These are phyloP conservation scores for Cladorrhinum samala DNA, from an alignment of 495 filamentous ascomycete genomes.

Conservation along the genomic window DNA sequence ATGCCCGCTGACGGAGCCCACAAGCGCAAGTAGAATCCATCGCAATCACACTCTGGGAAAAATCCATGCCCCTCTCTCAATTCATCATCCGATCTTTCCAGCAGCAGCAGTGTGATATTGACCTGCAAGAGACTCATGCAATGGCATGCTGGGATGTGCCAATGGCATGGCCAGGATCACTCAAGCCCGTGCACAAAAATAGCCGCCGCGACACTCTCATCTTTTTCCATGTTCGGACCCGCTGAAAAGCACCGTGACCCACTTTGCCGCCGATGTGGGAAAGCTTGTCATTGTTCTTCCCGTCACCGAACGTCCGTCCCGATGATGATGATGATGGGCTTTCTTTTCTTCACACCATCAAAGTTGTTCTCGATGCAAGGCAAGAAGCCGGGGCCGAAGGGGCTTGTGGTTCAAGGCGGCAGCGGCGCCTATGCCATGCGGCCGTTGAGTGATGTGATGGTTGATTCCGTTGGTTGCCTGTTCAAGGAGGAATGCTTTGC, in stretches of 20 bases:
- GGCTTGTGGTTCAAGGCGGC: background rate
- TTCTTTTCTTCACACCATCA: background rate
- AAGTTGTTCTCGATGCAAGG: too few relatives aligned
- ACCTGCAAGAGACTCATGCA: background rate
- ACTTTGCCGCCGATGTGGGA: background rate
- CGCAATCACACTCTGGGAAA: conserved; percentile 17
- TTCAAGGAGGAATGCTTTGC: background rate
- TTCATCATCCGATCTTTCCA: background rate
- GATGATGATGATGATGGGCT: too few relatives aligned
- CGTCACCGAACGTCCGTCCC: background rate
- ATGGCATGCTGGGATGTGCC: background rate
- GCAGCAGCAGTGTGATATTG: background rate
- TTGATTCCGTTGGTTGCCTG: background rate
- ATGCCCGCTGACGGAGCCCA: conserved; percentile 32
- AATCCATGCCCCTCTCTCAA: too few relatives aligned
- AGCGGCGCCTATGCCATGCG: background rate
- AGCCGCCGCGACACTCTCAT: background rate
- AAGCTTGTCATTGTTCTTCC: background rate
- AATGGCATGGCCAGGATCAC: background rate
- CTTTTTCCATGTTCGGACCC: background rate
- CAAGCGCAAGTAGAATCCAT: conserved; percentile 34
- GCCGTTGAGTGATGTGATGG: background rate
- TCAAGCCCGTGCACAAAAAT: background rate
- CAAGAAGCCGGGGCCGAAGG: background rate
- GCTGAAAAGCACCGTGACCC: background rate